Percentiles rank a stretch among this genome's conserved stretches.
These are phyloP conservation scores for Pseudopyrenochaeta lycopersici DNA, from an alignment of 2,329 filamentous ascomycete genomes.

Conservation along the genomic window DNA sequence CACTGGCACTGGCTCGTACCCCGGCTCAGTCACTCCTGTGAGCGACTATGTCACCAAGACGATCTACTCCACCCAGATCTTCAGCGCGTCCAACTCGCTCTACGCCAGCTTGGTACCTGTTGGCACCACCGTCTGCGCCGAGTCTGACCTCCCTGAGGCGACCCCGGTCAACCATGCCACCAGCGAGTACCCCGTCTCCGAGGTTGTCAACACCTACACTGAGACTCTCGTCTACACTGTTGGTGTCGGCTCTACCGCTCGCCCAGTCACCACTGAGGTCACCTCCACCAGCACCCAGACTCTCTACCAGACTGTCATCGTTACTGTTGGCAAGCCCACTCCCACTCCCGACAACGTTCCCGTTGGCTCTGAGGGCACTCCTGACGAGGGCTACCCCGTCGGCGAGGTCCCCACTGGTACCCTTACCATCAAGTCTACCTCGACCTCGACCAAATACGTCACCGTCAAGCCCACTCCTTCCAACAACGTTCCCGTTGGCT, in stretches of 20 bases:
- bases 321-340: constrained; percentile 31
- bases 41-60: constrained; percentile 51
- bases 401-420: constrained; percentile 18
- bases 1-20: constrained; percentile 42
- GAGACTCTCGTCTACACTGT: constrained; percentile 56
- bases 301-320: constrained; percentile 42
- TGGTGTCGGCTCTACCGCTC: constrained; percentile 52
- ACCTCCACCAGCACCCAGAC: constrained; percentile 42
- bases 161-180: constrained; percentile 20
- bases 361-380: constrained; percentile 18
- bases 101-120: constrained; percentile 43
- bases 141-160: constrained; percentile 23
- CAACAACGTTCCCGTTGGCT: constrained; percentile 17
- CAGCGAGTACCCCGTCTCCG: constrained; percentile 32
- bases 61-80: constrained; percentile 54
- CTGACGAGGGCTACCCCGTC: constrained; percentile 2
- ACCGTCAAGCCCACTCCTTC: constrained; percentile 43
- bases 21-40: constrained; percentile 46
- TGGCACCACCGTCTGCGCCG: constrained; percentile 56
- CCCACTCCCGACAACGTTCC: constrained; percentile 10
- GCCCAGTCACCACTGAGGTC: constrained; percentile 54
- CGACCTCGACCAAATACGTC: constrained; percentile 46
- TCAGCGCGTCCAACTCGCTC: constrained; percentile 33
- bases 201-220: constrained; percentile 48
- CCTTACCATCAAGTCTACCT: constrained; percentile 43